A percentile compares a stretch with the other conserved stretches of the same genome.
Evolutionary conservation across 441 rosid genomes (phyloP).

Genomic region (Manihot esculenta): DNA sequence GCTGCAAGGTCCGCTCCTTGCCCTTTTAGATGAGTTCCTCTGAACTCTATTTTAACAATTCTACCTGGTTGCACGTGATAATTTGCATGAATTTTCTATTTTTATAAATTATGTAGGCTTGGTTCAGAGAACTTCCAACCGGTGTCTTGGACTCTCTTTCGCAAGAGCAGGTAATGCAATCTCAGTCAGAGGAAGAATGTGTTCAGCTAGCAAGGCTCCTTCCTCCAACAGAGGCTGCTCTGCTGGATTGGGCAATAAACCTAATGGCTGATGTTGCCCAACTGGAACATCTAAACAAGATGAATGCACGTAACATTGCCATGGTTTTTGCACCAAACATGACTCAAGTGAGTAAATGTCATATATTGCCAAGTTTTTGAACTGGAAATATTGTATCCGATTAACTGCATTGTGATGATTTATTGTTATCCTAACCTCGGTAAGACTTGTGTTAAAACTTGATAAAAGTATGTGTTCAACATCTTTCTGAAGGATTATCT

Average conservation of each 20-base stretch:
- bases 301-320: constrained; percentile 89
- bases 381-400: background rate
- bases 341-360: constrained; percentile 66
- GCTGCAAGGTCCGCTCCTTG: too few relatives aligned
- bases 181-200: constrained; percentile 74
- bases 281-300: constrained; percentile 71
- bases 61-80: background rate
- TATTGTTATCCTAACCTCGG: background rate
- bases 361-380: background rate
- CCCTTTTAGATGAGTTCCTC: too few relatives aligned
- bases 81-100: background rate
- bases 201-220: constrained; percentile 59
- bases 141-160: constrained; percentile 78
- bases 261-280: constrained; percentile 95
- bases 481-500: background rate
- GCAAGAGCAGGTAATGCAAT: constrained; percentile 78
- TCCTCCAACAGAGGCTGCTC: constrained; percentile 73
- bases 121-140: constrained; percentile 92
- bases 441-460: background rate
- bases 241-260: constrained; percentile 87
- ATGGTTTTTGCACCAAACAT: constrained; percentile 95
- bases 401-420: background rate
- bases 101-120: constrained; percentile 54
- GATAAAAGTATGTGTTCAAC: background rate
- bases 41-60: background rate